These are phyloP conservation scores for Tripterygium wilfordii DNA, from an alignment of 177 flowering plant genomes.

Conservation along the genomic window DNA sequence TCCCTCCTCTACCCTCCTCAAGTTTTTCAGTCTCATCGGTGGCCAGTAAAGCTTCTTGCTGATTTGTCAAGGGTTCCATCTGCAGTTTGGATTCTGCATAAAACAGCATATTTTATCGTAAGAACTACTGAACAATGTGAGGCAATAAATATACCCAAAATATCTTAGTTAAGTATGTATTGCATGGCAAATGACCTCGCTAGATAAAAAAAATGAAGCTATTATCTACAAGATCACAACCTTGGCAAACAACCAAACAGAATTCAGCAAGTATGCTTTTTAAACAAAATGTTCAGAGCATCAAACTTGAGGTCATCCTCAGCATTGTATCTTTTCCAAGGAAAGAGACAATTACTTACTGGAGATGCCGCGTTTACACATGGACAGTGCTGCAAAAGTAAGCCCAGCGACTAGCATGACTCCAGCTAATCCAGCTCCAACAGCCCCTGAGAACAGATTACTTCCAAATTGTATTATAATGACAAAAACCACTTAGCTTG, in stretches of 20 bases:
- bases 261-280: no score
- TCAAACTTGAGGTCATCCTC: not conserved
- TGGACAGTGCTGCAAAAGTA: constrained; percentile 52
- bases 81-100: constrained; percentile 46
- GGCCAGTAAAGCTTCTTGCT: constrained; percentile 39
- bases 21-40: constrained; percentile 27
- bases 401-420: constrained; percentile 64
- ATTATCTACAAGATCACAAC: no score
- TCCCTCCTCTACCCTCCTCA: constrained; percentile 21
- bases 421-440: constrained; percentile 70
- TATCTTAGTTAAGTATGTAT: no score
- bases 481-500: not conserved
- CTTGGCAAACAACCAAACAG: no score
- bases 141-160: not conserved
- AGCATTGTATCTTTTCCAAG: not conserved
- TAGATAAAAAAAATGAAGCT: not conserved
- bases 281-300: no score
- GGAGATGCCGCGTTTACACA: constrained; percentile 42
- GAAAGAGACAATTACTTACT: constrained; percentile 36
- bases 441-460: constrained; percentile 69
- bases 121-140: not conserved
- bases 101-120: constrained; percentile 5
- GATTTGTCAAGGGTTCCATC: constrained; percentile 54
- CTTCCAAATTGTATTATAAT: constrained; percentile 39
- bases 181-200: not conserved